phyloP scores from a whole-genome alignment of 2,329 filamentous ascomycete species.

The Penicillium sp. region DNA sequence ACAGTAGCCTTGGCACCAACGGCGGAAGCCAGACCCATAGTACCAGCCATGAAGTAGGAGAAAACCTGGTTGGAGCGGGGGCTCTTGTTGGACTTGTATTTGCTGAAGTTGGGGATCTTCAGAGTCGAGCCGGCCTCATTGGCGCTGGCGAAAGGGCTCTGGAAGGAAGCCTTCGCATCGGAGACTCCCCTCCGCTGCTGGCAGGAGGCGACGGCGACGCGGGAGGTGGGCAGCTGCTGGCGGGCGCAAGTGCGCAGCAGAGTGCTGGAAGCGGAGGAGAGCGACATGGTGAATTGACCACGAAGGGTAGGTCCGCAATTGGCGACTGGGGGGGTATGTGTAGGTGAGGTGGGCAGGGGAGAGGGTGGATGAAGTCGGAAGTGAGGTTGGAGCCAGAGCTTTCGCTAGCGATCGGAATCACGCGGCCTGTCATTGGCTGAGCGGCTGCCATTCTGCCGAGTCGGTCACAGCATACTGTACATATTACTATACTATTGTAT shows the following conservation, averaged over 20 bases:
- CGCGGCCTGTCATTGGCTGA: constrained; percentile 45
- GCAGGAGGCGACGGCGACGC: constrained; percentile 46
- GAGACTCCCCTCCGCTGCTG: constrained; percentile 47
- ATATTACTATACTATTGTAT: too few relatives aligned
- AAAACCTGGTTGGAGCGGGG: constrained; percentile 82
- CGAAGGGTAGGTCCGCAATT: constrained; percentile 38
- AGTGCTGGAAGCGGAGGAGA: constrained; percentile 70
- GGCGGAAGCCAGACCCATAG: constrained; percentile 87
- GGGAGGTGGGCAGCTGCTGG: constrained; percentile 50
- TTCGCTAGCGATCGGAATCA: constrained; percentile 49
- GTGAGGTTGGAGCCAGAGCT: constrained; percentile 47
- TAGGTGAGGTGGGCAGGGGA: constrained; percentile 31
- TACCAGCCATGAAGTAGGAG: constrained; percentile 98
- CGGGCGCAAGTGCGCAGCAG: constrained; percentile 65
- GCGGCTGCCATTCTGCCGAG: constrained; percentile 1
- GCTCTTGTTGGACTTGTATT: constrained; percentile 75
- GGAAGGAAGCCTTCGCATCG: constrained; percentile 49
- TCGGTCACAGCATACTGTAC: not conserved
- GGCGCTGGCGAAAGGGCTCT: constrained; percentile 60
- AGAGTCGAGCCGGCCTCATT: constrained; percentile 56
- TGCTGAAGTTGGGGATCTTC: constrained; percentile 85
- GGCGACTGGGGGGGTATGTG: constrained; percentile 17
- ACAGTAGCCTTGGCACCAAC: constrained; percentile 97
- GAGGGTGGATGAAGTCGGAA: constrained; percentile 42
- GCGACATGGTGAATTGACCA: constrained; percentile 47